These are phyloP conservation scores for Citrus unshiu DNA, from an alignment of 345 rosid genomes.

Conservation along the genomic window DNA sequence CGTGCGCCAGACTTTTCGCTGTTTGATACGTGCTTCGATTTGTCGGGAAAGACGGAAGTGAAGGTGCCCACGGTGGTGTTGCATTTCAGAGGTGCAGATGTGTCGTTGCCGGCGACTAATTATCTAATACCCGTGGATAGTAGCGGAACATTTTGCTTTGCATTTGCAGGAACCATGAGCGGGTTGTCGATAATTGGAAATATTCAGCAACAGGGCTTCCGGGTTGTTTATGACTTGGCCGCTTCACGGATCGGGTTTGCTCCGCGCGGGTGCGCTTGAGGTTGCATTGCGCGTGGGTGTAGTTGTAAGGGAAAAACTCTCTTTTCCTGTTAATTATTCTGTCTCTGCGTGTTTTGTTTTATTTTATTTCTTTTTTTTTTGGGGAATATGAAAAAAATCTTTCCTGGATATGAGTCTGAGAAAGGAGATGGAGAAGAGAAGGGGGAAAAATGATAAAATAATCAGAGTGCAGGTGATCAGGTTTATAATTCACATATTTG, in stretches of 20 bases:
- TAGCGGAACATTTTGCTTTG: constrained; percentile 80
- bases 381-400: background rate
- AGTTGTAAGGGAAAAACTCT: background rate
- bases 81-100: constrained; percentile 64
- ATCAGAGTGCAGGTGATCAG: background rate
- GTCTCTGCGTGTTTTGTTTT: background rate
- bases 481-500: background rate
- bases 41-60: constrained; percentile 56
- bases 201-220: constrained; percentile 95
- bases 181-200: constrained; percentile 88
- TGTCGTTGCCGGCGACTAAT: constrained; percentile 84
- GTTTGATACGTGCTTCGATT: constrained; percentile 83
- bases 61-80: constrained; percentile 78
- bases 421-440: background rate
- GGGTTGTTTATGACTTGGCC: constrained; percentile 73
- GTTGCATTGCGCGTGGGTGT: background rate
- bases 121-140: constrained; percentile 82
- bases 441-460: too few species aligned
- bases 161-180: constrained; percentile 88
- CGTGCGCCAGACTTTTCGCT: constrained; percentile 55
- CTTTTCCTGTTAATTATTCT: constrained; percentile 5
- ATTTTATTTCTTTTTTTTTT: too few species aligned
- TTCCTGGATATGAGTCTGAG: constrained; percentile 6
- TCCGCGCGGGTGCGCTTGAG: constrained; percentile 75
- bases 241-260: constrained; percentile 83